Percentiles rank a stretch among this genome's conserved stretches.
These are phyloP conservation scores for Aplosporella prunicola DNA, from an alignment of 2,329 filamentous ascomycete species.

Conservation along the genomic window DNA sequence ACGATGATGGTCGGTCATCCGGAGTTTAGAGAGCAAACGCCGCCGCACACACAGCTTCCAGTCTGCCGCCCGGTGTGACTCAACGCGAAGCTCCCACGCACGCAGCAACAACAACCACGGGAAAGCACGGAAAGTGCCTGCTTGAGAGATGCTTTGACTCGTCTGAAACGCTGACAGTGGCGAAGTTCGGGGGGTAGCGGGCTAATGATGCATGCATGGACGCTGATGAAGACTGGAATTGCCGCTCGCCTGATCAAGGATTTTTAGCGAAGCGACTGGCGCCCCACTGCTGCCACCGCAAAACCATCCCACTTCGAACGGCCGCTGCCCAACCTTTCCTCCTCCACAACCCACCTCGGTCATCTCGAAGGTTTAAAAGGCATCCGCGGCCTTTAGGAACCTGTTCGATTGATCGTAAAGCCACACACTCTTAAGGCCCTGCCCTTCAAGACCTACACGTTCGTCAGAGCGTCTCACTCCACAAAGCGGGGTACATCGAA, in stretches of 20 bases:
- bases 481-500: slow-evolving; percentile 10
- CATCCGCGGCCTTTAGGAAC: slow-evolving; percentile 7
- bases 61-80: too few relatives aligned
- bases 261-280: slow-evolving; percentile 10
- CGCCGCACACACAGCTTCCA: too few relatives aligned
- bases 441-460: slow-evolving; percentile 1
- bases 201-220: slow-evolving; percentile 2
- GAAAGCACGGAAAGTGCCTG: too few relatives aligned
- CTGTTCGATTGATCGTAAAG: slow-evolving; percentile 8
- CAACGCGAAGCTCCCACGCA: too few relatives aligned
- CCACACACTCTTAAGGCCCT: slow-evolving; percentile 1
- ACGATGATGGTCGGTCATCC: too few relatives aligned
- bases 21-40: too few relatives aligned
- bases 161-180: too few relatives aligned
- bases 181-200: slow-evolving; percentile 1
- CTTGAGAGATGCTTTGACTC: too few relatives aligned
- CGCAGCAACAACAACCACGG: too few relatives aligned
- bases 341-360: slow-evolving; percentile 5
- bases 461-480: slow-evolving; percentile 6
- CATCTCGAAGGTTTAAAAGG: slow-evolving; percentile 10
- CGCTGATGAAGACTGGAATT: slow-evolving; percentile 1
- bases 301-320: slow-evolving; percentile 13
- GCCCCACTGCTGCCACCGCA: slow-evolving; percentile 7
- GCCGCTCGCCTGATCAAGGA: background rate
- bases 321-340: slow-evolving; percentile 6